Base-by-base conservation (phyloP, 192 early-diverging fungal species). In the Spizellomyces punctatus region DNA sequence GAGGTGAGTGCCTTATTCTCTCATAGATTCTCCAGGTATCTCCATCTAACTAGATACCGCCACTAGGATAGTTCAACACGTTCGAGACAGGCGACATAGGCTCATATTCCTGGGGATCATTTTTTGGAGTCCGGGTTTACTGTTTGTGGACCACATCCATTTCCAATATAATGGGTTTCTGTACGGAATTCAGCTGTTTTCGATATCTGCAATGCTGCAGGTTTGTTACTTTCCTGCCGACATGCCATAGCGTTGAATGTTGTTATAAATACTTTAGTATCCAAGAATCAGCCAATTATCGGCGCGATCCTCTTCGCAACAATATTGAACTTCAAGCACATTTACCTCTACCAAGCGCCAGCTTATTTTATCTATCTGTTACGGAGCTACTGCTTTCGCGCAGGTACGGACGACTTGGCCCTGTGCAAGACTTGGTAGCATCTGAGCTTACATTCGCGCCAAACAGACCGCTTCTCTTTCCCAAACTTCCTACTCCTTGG, bases 141-240 rank as follows among this genome's bases (percentile, higher is more conserved):
- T 86, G 14, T 89, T 97, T 75, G 95, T 99, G 17, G 96, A 99
- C 81, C 90, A 95, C 78, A 91, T 95, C 63, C 96, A 99, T 80
- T 99, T 99, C 70, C 96, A 99, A 78, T 99, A 99, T 85, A 99
- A 99, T 77, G 96, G 93, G 7, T 73, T 83, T 55, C 73, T 98
- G 48, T 94, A 92, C 64, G 96, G 96, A 7, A 86, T 98, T 41
- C 81, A 95, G 58, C 72, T 97, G 27, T 83, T 89, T 41, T 94
- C 94, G 10, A 78, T 97, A 8, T 85, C 84, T 7, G 84, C 91
- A 62, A 86, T 91, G 6, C 82, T 86, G 60, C 84, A 91, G 82
- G 91, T 88, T 12, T 16, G 49, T 63, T 36, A 16, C 21, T 36
- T 36, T 36, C 27, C 27, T 14, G 41, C 19, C 44, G 58, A 54